Percentiles rank a stretch among this genome's conserved stretches.
These are phyloP conservation scores for Mycena amicta DNA, from an alignment of 768 basidiomycete genomes.

Conservation along the genomic window DNA sequence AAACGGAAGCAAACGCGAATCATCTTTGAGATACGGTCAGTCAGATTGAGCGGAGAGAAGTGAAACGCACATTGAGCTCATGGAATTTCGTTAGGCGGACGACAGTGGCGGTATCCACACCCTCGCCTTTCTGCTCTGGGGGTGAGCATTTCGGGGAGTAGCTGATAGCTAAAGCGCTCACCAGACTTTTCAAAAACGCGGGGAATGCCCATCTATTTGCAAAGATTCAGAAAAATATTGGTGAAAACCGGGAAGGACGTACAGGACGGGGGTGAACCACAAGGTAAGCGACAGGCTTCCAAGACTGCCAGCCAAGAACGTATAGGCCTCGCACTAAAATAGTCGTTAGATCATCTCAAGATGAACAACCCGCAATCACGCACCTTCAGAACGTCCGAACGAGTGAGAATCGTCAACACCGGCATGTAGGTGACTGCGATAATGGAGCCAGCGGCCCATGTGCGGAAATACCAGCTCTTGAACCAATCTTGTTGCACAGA, in stretches of 20 bases:
- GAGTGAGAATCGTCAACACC: conserved; percentile 64
- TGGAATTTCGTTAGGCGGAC: conserved; percentile 79
- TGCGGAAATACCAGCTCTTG: conserved; percentile 69
- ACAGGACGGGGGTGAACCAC: conserved; percentile 76
- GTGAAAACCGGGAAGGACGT: conserved; percentile 24
- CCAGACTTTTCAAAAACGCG: conserved; percentile 60
- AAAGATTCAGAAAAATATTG: conserved; percentile 18
- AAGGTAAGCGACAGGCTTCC: conserved; percentile 72
- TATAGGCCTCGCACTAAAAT: conserved; percentile 66
- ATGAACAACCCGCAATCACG: conserved; percentile 2
- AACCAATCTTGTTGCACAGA: conserved; percentile 77
- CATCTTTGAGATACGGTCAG: conserved; percentile 40
- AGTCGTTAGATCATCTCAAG: conserved; percentile 16
- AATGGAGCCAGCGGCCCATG: conserved; percentile 68
- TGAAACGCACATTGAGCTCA: conserved; percentile 70
- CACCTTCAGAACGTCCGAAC: conserved; percentile 61
- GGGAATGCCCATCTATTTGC: conserved; percentile 63
- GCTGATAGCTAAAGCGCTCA: conserved; percentile 33
- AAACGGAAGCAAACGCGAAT: conserved; percentile 76
- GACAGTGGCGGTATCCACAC: conserved; percentile 66
- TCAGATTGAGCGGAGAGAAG: background rate
- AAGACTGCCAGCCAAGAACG: conserved; percentile 68
- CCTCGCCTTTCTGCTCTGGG: conserved; percentile 60
- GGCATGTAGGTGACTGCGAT: conserved; percentile 70
- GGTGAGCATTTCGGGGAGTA: background rate